phyloP scores from a whole-genome alignment of 1,139 yeast genomes.

The Insectozyma bohioensis region DNA sequence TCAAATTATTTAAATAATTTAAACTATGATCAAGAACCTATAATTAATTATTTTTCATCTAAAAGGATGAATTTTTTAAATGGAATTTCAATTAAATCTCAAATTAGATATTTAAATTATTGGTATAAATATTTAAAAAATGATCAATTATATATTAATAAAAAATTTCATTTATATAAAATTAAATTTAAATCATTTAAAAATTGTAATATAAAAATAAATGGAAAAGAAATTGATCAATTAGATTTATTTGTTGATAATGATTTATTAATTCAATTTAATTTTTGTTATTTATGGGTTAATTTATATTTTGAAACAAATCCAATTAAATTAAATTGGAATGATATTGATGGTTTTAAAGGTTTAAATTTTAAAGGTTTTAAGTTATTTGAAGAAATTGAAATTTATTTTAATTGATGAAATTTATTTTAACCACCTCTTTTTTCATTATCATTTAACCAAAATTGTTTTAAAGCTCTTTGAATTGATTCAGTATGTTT shows the following conservation, averaged over 20 bases:
- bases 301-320: constrained; percentile 13
- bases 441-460: constrained; percentile 50
- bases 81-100: constrained; percentile 76
- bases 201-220: constrained; percentile 1
- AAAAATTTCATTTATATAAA: constrained; percentile 1
- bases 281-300: constrained; percentile 16
- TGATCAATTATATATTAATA: constrained; percentile 3
- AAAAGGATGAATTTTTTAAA: constrained; percentile 56
- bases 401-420: constrained; percentile 24
- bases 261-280: constrained; percentile 11
- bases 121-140: constrained; percentile 38
- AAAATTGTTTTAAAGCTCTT: constrained; percentile 54
- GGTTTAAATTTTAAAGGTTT: constrained; percentile 60
- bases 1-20: constrained; percentile 18
- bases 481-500: constrained; percentile 48
- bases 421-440: constrained; percentile 56
- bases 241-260: too few relatives aligned
- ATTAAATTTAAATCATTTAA: constrained; percentile 1
- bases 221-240: too few relatives aligned
- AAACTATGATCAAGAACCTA: constrained; percentile 35
- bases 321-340: constrained; percentile 40
- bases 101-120: constrained; percentile 64
- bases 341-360: constrained; percentile 65
- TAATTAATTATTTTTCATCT: constrained; percentile 52
- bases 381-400: constrained; percentile 50